These are phyloP conservation scores for Auxenochlorella protothecoides DNA, from an alignment of 139 green algal species.

Conservation along the genomic window DNA sequence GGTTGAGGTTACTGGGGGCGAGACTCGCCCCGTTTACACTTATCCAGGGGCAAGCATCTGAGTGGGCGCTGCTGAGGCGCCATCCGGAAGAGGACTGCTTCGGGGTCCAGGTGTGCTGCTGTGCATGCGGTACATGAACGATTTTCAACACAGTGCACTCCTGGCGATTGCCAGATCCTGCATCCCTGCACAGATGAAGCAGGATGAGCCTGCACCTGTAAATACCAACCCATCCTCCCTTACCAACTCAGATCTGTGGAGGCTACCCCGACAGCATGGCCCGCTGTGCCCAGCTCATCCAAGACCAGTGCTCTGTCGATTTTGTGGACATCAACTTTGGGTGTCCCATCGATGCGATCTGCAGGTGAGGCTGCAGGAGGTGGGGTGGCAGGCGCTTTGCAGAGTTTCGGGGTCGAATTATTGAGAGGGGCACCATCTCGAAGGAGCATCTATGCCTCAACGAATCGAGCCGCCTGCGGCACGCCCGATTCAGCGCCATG, in stretches of 20 bases:
- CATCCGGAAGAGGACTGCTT: conserved; percentile 89
- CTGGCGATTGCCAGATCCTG: no score
- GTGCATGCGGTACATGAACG: background rate
- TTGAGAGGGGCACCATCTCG: no score
- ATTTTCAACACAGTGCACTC: no score
- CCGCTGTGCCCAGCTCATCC: conserved; percentile 63
- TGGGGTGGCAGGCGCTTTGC: no score
- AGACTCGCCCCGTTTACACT: background rate
- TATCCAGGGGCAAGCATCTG: conserved; percentile 62
- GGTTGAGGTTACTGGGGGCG: background rate
- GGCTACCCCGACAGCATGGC: conserved; percentile 71
- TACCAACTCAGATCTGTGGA: conserved; percentile 58
- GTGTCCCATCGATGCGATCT: conserved; percentile 79
- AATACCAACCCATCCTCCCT: no score
- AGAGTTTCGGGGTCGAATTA: no score
- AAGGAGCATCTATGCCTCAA: no score
- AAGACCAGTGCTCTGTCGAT: conserved; percentile 56
- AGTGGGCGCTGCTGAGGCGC: conserved; percentile 94
- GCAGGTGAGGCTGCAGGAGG: background rate
- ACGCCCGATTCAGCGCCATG: no score
- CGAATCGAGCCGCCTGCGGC: no score
- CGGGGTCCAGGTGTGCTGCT: conserved; percentile 70
- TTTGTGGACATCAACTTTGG: conserved; percentile 96
- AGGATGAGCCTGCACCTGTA: no score
- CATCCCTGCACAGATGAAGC: no score